Evolutionary conservation across 2,329 filamentous ascomycete genomes (phyloP).

Genomic region (Pyrenochaeta sp.): DNA sequence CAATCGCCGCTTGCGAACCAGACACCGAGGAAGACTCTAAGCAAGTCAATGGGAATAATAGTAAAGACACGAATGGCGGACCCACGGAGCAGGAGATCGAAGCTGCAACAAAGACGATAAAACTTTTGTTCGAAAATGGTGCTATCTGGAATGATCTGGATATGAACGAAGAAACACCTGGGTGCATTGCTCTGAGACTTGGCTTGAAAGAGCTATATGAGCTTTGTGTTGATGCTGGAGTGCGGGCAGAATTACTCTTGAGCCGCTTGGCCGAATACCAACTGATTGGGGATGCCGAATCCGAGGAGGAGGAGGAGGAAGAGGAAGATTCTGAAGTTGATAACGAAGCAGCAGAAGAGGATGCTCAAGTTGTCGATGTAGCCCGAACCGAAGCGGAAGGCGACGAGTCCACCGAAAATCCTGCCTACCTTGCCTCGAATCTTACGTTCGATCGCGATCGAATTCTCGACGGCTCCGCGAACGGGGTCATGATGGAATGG

Average conservation of each 20-base stretch:
- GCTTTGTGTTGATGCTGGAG: constrained; percentile 85
- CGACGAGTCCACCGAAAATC: constrained; percentile 52
- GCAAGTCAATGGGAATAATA: constrained; percentile 34
- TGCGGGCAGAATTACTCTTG: constrained; percentile 87
- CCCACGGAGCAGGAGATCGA: constrained; percentile 52
- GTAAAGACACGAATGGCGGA: constrained; percentile 28
- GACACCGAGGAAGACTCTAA: constrained; percentile 40
- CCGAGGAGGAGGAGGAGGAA: constrained; percentile 57
- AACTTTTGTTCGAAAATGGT: constrained; percentile 81
- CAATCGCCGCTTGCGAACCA: constrained; percentile 70
- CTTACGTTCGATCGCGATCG: constrained; percentile 58
- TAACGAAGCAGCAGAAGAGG: constrained; percentile 24
- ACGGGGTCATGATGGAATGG: constrained; percentile 64
- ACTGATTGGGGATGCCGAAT: constrained; percentile 67
- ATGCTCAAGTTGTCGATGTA: constrained; percentile 35
- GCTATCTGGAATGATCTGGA: constrained; percentile 99
- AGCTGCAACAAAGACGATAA: constrained; percentile 70
- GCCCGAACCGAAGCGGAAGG: constrained; percentile 28
- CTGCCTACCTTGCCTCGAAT: constrained; percentile 57
- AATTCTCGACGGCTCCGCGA: constrained; percentile 56
- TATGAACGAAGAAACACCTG: constrained; percentile 84
- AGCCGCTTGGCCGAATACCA: constrained; percentile 84
- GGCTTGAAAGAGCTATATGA: constrained; percentile 77
- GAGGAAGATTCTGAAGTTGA: constrained; percentile 46
- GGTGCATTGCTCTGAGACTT: constrained; percentile 78